A percentile compares a stretch with the other conserved stretches of the same genome.
Evolutionary conservation across 2,329 filamentous ascomycete genomes (phyloP).

Genomic region (Botrytis fabae): DNA sequence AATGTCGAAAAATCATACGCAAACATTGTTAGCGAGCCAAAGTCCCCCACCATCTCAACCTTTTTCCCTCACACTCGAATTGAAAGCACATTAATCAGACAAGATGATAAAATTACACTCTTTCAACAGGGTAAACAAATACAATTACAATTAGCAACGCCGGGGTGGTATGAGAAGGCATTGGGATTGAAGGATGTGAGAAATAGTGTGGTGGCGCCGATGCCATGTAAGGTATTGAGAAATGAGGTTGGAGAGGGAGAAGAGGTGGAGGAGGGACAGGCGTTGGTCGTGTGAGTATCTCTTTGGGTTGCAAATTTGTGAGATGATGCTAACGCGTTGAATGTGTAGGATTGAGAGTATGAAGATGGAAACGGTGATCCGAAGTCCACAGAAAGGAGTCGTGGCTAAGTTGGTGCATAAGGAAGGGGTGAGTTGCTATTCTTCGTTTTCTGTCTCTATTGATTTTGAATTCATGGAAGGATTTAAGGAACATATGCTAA

Average conservation of each 20-base stretch:
- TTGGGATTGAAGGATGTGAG: constrained; percentile 77
- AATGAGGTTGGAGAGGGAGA: constrained; percentile 86
- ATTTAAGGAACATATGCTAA: not conserved
- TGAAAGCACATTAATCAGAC: constrained; percentile 71
- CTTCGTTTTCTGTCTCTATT: not conserved
- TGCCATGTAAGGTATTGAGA: constrained; percentile 94
- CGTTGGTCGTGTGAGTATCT: constrained; percentile 72
- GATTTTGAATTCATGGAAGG: no score
- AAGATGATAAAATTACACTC: constrained; percentile 65
- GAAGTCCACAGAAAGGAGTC: constrained; percentile 70
- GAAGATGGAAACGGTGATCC: constrained; percentile 87
- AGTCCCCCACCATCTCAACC: constrained; percentile 56
- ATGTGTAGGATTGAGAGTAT: constrained; percentile 71
- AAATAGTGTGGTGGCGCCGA: constrained; percentile 85
- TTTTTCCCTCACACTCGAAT: constrained; percentile 83
- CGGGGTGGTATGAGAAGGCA: constrained; percentile 84
- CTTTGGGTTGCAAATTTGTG: constrained; percentile 28
- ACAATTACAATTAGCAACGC: constrained; percentile 57
- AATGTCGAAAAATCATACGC: constrained; percentile 44
- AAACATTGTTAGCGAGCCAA: constrained; percentile 49
- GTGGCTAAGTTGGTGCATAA: constrained; percentile 73
- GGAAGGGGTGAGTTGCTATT: constrained; percentile 63
- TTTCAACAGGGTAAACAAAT: constrained; percentile 71
- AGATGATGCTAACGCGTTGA: constrained; percentile 33
- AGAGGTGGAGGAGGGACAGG: constrained; percentile 78